phyloP scores from a whole-genome alignment of 192 early-diverging fungal species.

The Rhizoclosmatium globosum region DNA sequence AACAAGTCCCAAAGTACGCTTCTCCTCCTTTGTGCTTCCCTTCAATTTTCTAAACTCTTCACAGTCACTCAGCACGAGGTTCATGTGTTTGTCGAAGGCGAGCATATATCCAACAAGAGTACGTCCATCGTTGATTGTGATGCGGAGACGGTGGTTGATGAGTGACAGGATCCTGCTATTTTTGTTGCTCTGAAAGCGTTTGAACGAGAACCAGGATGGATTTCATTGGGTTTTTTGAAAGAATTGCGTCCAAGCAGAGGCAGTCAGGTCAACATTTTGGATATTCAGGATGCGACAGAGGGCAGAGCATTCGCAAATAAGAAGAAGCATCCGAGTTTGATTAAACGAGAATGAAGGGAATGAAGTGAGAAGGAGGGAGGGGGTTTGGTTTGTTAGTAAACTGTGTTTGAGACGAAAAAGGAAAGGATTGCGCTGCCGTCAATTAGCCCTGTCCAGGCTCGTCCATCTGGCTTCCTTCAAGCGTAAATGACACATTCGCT shows the following conservation, averaged over 20 bases:
- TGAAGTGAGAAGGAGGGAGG: not conserved
- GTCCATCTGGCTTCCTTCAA: not conserved
- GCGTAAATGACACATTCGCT: not conserved
- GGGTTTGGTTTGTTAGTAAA: too few species aligned
- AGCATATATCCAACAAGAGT: slow-evolving; percentile 97
- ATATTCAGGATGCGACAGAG: not conserved
- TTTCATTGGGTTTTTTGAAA: not conserved
- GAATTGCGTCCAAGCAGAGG: not conserved
- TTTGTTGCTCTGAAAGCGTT: slow-evolving; percentile 17
- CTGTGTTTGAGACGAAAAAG: too few species aligned
- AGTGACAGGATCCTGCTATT: slow-evolving; percentile 89
- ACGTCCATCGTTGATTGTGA: slow-evolving; percentile 91
- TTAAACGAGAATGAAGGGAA: not conserved
- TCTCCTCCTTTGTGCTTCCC: slow-evolving; percentile 85
- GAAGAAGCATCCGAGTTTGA: not conserved
- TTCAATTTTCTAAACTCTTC: slow-evolving; percentile 96
- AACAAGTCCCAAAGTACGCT: slow-evolving; percentile 91
- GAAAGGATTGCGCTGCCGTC: too few species aligned
- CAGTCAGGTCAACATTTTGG: not conserved
- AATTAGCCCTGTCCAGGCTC: too few species aligned
- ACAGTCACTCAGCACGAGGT: slow-evolving; percentile 96
- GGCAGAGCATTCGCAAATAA: not conserved
- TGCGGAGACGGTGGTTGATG: slow-evolving; percentile 93
- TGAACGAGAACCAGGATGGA: not conserved
- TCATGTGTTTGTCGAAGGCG: slow-evolving; percentile 99